A percentile compares a stretch with the other conserved stretches of the same genome.
phyloP scores from a whole-genome alignment of 1,139 yeast genomes.

The Candida sanyaensis region DNA sequence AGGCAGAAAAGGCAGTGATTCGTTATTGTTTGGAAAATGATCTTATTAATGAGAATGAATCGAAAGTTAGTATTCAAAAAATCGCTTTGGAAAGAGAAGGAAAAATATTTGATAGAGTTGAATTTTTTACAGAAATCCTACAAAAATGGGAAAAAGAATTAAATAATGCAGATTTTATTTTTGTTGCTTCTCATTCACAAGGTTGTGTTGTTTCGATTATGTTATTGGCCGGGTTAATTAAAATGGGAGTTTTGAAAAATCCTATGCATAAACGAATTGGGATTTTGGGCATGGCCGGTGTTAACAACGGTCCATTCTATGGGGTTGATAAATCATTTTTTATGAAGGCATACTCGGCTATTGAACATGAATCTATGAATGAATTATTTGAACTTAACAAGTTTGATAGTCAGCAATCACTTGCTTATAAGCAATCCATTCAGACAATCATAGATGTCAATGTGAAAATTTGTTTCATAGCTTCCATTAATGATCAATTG shows the following conservation, averaged over 20 bases:
- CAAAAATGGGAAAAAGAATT: conserved; percentile 71
- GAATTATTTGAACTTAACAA: conserved; percentile 89
- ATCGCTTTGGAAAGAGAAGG: conserved; percentile 95
- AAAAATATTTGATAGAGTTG: conserved; percentile 80
- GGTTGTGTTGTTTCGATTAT: conserved; percentile 92
- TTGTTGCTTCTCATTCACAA: conserved; percentile 92
- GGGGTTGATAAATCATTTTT: conserved; percentile 84
- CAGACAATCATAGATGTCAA: conserved; percentile 66
- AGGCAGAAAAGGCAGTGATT: conserved; percentile 76
- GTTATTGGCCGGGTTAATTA: conserved; percentile 69
- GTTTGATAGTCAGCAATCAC: conserved; percentile 68
- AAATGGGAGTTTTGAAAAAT: conserved; percentile 61
- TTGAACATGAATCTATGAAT: conserved; percentile 81
- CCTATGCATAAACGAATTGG: conserved; percentile 59
- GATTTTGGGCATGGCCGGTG: conserved; percentile 91
- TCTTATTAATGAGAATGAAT: conserved; percentile 37
- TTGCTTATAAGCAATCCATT: conserved; percentile 68
- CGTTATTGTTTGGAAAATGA: conserved; percentile 69
- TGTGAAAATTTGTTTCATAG: conserved; percentile 78
- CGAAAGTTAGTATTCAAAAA: conserved; percentile 69
- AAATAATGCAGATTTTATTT: conserved; percentile 77
- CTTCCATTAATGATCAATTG: conserved; percentile 87
- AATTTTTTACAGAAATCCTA: conserved; percentile 72
- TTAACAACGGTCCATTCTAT: conserved; percentile 89
- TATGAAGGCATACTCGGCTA: conserved; percentile 85